These are phyloP conservation scores for Fusarium palustre DNA, from an alignment of 2,329 filamentous ascomycete species.

Conservation along the genomic window DNA sequence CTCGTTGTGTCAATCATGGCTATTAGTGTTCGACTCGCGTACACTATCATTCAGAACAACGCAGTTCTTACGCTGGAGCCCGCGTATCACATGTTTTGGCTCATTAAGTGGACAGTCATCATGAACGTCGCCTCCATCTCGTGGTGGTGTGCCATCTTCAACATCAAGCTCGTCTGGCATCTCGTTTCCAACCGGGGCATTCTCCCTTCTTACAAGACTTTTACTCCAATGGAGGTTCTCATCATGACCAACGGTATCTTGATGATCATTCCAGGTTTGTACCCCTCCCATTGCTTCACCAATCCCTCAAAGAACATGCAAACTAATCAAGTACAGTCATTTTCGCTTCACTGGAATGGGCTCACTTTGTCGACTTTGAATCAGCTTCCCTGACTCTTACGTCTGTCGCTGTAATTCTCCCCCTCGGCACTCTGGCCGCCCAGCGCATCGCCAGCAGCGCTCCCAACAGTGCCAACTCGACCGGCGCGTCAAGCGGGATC, in stretches of 20 bases:
- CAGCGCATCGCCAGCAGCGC: constrained; percentile 56
- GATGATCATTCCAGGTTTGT: constrained; percentile 67
- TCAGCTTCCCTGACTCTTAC: constrained; percentile 62
- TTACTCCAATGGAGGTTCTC: constrained; percentile 66
- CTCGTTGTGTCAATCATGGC: constrained; percentile 51
- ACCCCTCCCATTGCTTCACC: background rate
- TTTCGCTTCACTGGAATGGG: constrained; percentile 63
- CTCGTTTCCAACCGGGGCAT: constrained; percentile 61
- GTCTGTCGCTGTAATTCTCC: constrained; percentile 63
- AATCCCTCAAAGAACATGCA: background rate
- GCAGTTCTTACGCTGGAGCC: constrained; percentile 45
- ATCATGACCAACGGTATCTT: constrained; percentile 67
- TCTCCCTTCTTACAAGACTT: constrained; percentile 55
- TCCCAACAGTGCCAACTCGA: constrained; percentile 36
- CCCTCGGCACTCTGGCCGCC: constrained; percentile 64
- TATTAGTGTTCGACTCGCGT: constrained; percentile 50
- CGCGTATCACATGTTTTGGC: constrained; percentile 50
- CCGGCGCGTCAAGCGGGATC: constrained; percentile 30
- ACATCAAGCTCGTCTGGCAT: constrained; percentile 62
- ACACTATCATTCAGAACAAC: constrained; percentile 53
- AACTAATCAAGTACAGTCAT: constrained; percentile 54
- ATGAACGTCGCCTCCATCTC: constrained; percentile 57
- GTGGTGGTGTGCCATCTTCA: constrained; percentile 69
- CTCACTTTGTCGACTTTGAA: constrained; percentile 59
- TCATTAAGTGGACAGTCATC: constrained; percentile 55